phyloP scores from a whole-genome alignment of 805 yeast genomes.

The Yamadazyma insecticola region DNA sequence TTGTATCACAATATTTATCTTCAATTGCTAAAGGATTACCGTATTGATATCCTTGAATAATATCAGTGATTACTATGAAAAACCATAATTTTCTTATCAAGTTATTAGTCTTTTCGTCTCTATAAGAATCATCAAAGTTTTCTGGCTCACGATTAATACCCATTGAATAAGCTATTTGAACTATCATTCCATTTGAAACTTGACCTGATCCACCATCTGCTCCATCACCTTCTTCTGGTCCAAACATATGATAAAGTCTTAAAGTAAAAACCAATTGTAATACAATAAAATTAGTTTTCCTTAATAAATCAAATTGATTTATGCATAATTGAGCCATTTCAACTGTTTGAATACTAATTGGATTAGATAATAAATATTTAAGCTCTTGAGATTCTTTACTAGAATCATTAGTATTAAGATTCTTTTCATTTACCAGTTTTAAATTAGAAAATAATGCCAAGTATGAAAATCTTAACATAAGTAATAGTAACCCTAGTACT shows the following conservation, averaged over 20 bases:
- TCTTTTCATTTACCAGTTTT: slow-evolving; percentile 23
- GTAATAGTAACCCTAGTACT: slow-evolving; percentile 27
- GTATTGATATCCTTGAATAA: slow-evolving; percentile 24
- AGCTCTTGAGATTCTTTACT: slow-evolving; percentile 18
- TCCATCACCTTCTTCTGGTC: slow-evolving; percentile 57
- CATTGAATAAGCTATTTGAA: slow-evolving; percentile 63
- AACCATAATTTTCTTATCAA: slow-evolving; percentile 36
- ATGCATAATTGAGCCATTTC: slow-evolving; percentile 33
- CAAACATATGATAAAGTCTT: slow-evolving; percentile 45
- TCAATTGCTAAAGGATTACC: slow-evolving; percentile 30
- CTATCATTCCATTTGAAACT: slow-evolving; percentile 48
- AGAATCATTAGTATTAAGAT: slow-evolving; percentile 19
- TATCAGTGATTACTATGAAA: slow-evolving; percentile 24
- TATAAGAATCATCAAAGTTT: slow-evolving; percentile 29
- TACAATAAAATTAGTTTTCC: slow-evolving; percentile 43
- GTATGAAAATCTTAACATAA: slow-evolving; percentile 32
- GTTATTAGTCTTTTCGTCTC: slow-evolving; percentile 19
- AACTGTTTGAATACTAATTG: slow-evolving; percentile 25
- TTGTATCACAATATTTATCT: slow-evolving; percentile 25
- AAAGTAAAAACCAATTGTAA: slow-evolving; percentile 51
- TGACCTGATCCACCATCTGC: slow-evolving; percentile 59
- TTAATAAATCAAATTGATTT: slow-evolving; percentile 27
- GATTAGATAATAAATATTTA: slow-evolving; percentile 25
- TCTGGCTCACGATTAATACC: slow-evolving; percentile 70
- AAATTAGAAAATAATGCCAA: slow-evolving; percentile 35